Evolutionary conservation across 805 yeast species (phyloP), one percentile per base, ranked within the genome.

Genomic region (Clavispora phyllophila): DNA sequence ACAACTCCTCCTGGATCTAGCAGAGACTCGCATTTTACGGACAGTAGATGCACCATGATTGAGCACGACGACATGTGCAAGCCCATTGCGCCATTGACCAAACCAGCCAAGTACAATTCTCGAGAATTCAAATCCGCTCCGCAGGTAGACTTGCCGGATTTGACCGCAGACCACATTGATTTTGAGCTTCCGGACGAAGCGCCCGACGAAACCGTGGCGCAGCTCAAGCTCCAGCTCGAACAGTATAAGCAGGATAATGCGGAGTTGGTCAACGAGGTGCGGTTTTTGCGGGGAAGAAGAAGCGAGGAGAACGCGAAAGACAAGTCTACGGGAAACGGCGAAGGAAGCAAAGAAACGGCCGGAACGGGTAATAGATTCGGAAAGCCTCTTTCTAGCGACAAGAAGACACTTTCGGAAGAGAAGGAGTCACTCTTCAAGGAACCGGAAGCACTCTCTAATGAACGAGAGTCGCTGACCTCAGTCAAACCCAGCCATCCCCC

Each of bases 1-100:
- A 64, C 70, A 3, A 59, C 69, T 3, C 69, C 69, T 3, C 70
- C 71, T 1, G 55, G 47, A 10, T 63, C 69, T 10, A 49, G 49
- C 37, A 34, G 47, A 20, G 49, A 39, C 28, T 46, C 50, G 0
- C 43, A 33, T n/a, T 19, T 39, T 9, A 14, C 34, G 14, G 34
- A 22, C 27, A 17, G 31, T 17, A 19, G 26, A 14, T 18, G 29
- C 23, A 23, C 27, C 12, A 17, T 18, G 38, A 40, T 41, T 12
- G 47, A 38, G 2, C 38, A 45, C 4, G 37, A 38, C 13, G 41
- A 23, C 55, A 50, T 40, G 61, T 58, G 40, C 37, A 47, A 20
- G 35, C 48, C 32, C 18, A 46, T 13, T 3, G 15, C 9, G n/a
- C n/a, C n/a, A n/a, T n/a, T n/a, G n/a, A n/a, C n/a, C n/a, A n/a